Evolutionary conservation across 75 land plant genomes (phyloP).

Genomic region (Pinus albicaulis): DNA sequence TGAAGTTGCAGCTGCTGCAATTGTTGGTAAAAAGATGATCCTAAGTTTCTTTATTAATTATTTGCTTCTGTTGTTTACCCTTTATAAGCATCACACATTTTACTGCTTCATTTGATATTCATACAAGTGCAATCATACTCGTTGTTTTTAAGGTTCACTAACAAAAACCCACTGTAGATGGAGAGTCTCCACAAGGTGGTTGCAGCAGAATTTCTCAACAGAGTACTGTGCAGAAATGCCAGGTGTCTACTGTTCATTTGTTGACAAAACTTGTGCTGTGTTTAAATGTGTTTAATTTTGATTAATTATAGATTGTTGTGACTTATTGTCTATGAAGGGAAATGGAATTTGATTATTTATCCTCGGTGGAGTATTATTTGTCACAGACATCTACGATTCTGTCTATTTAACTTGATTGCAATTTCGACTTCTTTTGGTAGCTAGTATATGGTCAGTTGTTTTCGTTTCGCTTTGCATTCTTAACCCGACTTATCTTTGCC

Average conservation of each 20-base stretch:
- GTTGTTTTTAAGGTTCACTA: no score
- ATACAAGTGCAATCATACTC: no score
- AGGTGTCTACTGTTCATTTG: background rate
- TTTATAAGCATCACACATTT: background rate
- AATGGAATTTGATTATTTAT: no score
- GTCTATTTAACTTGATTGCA: background rate
- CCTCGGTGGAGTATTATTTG: no score
- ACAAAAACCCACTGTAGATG: background rate
- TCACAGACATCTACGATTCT: background rate
- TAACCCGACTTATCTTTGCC: no score
- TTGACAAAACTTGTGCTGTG: background rate
- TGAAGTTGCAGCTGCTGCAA: slow-evolving; percentile 31
- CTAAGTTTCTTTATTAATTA: background rate
- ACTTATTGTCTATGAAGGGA: no score
- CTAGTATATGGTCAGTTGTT: no score
- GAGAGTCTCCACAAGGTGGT: background rate
- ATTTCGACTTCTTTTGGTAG: background rate
- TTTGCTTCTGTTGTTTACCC: background rate
- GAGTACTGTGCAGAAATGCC: background rate
- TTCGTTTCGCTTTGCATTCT: no score
- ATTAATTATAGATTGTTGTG: no score
- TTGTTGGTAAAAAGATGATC: slow-evolving; percentile 26
- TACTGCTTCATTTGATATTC: background rate
- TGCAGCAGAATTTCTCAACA: background rate
- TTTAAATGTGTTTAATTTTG: background rate